Evolutionary conservation across 2,329 filamentous ascomycete species (phyloP).

Genomic region (Talaromyces sp.): DNA sequence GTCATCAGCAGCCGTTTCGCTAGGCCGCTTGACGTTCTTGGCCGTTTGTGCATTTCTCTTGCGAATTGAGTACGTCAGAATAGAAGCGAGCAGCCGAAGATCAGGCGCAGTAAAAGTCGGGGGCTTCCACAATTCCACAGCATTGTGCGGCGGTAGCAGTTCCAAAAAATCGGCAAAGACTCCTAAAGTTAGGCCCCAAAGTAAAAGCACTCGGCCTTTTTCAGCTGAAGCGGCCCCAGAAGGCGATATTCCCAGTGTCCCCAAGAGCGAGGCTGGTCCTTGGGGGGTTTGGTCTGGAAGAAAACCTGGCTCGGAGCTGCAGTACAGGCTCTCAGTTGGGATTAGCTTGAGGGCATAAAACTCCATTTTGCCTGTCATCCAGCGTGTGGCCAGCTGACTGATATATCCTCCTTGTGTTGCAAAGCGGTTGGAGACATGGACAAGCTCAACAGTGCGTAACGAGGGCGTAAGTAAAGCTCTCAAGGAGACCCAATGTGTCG

Average conservation of each 20-base stretch:
- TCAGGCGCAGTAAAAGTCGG: conserved; percentile 63
- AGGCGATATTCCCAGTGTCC: conserved; percentile 23
- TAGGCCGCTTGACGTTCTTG: conserved; percentile 26
- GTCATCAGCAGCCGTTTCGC: conserved; percentile 26
- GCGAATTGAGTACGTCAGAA: conserved; percentile 56
- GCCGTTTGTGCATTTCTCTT: conserved; percentile 41
- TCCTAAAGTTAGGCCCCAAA: conserved; percentile 66
- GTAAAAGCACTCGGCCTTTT: conserved; percentile 48
- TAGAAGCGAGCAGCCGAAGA: conserved; percentile 54
- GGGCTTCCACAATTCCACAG: conserved; percentile 60
- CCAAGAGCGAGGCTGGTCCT: conserved; percentile 16
- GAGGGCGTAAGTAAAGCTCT: conserved; percentile 55
- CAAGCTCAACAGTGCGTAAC: conserved; percentile 57
- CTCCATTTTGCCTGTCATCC: conserved; percentile 60
- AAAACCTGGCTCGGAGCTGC: conserved; percentile 49
- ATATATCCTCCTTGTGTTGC: conserved; percentile 52
- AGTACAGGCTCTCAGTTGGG: conserved; percentile 58
- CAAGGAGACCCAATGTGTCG: conserved; percentile 64
- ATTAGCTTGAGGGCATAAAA: conserved; percentile 61
- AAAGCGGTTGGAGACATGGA: conserved; percentile 60
- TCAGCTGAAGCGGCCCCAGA: conserved; percentile 21
- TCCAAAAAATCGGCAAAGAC: conserved; percentile 65
- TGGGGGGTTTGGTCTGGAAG: conserved; percentile 27
- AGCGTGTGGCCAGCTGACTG: conserved; percentile 50
- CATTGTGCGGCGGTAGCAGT: conserved; percentile 58